Evolutionary conservation across 1,284 basidiomycete species (phyloP), one percentile per base, ranked within the genome.

Genomic region (Cystobasidium sp.): DNA sequence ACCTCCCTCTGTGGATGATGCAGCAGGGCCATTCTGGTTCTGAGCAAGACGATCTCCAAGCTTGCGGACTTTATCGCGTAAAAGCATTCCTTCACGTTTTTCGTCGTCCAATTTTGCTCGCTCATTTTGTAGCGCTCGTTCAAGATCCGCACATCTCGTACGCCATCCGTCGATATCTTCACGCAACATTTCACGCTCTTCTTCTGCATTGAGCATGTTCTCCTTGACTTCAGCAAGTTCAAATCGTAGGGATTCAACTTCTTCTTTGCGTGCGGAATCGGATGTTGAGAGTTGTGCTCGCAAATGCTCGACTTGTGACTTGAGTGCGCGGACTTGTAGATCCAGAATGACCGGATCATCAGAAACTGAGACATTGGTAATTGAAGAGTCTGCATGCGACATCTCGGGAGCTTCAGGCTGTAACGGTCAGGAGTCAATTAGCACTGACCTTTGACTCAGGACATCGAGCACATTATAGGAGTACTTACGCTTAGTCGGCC

Each of bases 131-230:
- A 76, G 55, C 14, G 66, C 74, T 46, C 64, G 49, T 65, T 80
- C 79, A 55, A 80, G 75, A 58, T 72, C 73, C 9, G 53, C 63
- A 63, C 78, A 78, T 10, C 80, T 51, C 10, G 49, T 46, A 22
- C 80, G 47, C 79, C 80, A 81, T 6, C 79, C 80, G 39, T 80
- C 77, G 49, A 78, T 77, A 46, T 81, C 79, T 61, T 80, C 80
- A 14, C 74, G 58, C 4, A 80, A 47, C 41, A 72, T 64, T 61
- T 80, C 80, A 14, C 80, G 75, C 75, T 80, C 79, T 65, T 75
- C 75, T 20, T 76, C 77, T 9, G 79, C 51, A 59, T 79, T 78
- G 18, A 39, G 55, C 37, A 79, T 66, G 22, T 74, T 72, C 41
- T 79, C 79, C 59, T 75, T 75, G 24, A 75, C 62, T 74, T 78